These are phyloP conservation scores for Trypanosoma brucei DNA, from an alignment of 208 protist genomes.

Conservation along the genomic window DNA sequence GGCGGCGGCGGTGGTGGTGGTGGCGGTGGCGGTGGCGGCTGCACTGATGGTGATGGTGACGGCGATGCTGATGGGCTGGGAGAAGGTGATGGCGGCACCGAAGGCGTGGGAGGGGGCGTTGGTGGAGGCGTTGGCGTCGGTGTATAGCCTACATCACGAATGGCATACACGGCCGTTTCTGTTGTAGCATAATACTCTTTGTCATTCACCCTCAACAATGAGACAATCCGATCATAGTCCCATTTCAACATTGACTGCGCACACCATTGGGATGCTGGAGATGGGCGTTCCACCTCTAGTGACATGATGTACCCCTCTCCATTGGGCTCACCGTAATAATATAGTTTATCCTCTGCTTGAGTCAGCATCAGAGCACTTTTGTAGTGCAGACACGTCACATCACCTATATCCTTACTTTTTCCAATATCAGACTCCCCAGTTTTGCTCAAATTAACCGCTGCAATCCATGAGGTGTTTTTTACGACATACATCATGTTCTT, in stretches of 20 bases:
- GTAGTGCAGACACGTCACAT: constrained; percentile 11
- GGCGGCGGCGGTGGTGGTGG: neutral
- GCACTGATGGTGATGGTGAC: constrained; percentile 2
- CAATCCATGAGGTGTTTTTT: constrained; percentile 3
- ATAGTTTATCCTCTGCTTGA: constrained; percentile 14
- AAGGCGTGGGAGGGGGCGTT: neutral
- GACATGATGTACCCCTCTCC: constrained; percentile 4
- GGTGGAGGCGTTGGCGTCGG: constrained; percentile 4
- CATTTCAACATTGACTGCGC: constrained; percentile 6
- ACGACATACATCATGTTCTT: constrained; percentile 17
- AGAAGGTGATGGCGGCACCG: neutral
- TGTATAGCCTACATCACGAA: constrained; percentile 3
- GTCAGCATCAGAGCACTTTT: constrained; percentile 15
- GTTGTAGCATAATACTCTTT: constrained; percentile 23
- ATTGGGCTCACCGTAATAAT: constrained; percentile 15
- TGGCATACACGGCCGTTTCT: constrained; percentile 14
- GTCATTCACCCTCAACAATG: constrained; percentile 4
- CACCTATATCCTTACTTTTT: neutral
- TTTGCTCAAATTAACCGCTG: constrained; percentile 6
- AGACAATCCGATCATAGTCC: neutral
- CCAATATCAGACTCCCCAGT: neutral
- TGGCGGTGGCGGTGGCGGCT: constrained; percentile 1
- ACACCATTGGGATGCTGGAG: neutral
- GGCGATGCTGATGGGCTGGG: neutral
- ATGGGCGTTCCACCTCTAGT: neutral